Evolutionary conservation across 345 rosid genomes (phyloP), one percentile per base, ranked within the genome.

Genomic region (Nasturtium officinale): DNA sequence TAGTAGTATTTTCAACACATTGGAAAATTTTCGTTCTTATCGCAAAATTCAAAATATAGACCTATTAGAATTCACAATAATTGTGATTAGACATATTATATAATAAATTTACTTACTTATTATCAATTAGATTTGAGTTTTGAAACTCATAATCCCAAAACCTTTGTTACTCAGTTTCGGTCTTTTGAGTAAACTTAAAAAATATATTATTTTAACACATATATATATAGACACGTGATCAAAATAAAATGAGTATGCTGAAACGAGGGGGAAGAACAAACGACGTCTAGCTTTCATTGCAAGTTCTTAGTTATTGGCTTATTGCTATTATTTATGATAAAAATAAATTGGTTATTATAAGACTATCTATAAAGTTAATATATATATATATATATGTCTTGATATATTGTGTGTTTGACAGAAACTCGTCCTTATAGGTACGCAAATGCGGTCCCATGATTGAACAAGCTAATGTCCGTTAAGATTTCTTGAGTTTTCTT

Each of bases 371-470:
- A 45, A n/a, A n/a, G n/a, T n/a, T n/a, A n/a, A n/a, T n/a, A 25
- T 9, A 10, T 35, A 11, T 35, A 3, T 35, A 3, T 16, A 16
- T 43, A 5, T 23, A 9, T 61, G 18, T 33, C 9, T 1, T 33
- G 13, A 9, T 61, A 30, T 33, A 15, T 1, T 33, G 13, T 64
- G 9, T 17, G 29, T 73, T 73, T 65, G 72, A 66, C 38, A 75
- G 69, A 67, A 66, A 75, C 57, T 23, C 46, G 66, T 75, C 68
- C 47, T 67, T 66, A 50, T 59, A 50, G 54, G 65, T 60, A 75
- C 56, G 13, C 73, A 60, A 40, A 67, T 60, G 32, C 56, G 78
- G 69, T 26, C 69, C 74, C 78, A 75, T 67, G 78, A 67, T 58
- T 66, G 64, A 57, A 74, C 54, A 35, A 56, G 54, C 28, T 74